Percentiles rank a stretch among this genome's conserved stretches.
Conservation (phyloP, 2,329 filamentous ascomycete genomes). For the Berkeleyomyces basicola region DNA sequence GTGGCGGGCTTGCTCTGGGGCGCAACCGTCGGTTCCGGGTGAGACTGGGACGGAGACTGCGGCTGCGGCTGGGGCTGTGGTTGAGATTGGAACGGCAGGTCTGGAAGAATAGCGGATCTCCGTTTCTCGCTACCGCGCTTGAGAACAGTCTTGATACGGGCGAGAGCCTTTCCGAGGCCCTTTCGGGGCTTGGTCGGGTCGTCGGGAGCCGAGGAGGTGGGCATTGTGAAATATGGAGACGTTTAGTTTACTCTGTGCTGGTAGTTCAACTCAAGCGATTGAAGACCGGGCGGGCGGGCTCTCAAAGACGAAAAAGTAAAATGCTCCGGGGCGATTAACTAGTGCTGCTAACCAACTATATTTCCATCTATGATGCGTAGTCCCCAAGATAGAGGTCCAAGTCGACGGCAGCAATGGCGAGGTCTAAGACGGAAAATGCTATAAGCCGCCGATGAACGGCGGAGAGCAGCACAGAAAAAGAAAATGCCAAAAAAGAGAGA, state of each 20-base stretch:
- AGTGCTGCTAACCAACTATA: too few species aligned
- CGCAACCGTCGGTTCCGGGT: background rate
- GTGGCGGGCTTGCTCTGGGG: background rate
- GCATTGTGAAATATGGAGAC: too few species aligned
- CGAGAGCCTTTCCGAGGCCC: constrained; percentile 31
- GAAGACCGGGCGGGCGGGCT: too few species aligned
- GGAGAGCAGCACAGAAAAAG: background rate
- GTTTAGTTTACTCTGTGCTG: too few species aligned
- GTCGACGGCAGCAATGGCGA: too few species aligned
- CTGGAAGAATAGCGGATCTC: background rate
- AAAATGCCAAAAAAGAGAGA: background rate
- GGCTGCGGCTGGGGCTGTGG: background rate
- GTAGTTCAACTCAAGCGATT: too few species aligned
- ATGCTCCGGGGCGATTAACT: too few species aligned
- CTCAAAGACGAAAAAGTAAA: too few species aligned
- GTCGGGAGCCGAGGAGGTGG: background rate
- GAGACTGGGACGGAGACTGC: background rate
- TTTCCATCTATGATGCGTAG: too few species aligned
- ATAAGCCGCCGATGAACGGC: too few species aligned
- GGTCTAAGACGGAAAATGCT: background rate
- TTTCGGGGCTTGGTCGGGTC: constrained; percentile 26
- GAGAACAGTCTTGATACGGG: constrained; percentile 33
- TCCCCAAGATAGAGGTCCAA: too few species aligned
- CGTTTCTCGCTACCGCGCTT: constrained; percentile 23
- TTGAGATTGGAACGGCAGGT: background rate